Base-by-base conservation (phyloP, 768 basidiomycete species). In the Leucogyrophana mollusca region DNA sequence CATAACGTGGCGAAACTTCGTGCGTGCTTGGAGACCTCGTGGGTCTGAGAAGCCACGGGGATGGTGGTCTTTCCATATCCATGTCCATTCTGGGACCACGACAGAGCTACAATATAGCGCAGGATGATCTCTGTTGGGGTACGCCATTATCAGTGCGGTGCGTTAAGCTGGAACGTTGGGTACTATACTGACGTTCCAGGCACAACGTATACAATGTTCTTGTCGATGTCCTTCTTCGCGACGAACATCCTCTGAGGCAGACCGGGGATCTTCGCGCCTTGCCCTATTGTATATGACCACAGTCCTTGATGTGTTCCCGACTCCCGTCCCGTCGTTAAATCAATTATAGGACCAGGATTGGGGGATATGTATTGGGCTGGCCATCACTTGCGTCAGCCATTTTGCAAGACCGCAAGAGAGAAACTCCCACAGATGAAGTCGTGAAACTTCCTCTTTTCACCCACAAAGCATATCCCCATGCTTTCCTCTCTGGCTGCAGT, bases 401-500 rank as follows among this genome's bases (percentile, higher is more conserved):
- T 42, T n/a, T 30, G 42, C n/a, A 11, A 40, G 9, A 18, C 43
- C 30, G 14, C 5, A 9, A 39, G 3, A 32, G 30, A 44, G 27
- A 21, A 30, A 42, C 18, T 66, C 78, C 51, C 49, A 87, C 90
- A 78, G 40, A 94, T 63, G 59, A 94, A 97, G 8, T 78, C 67
- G 21, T 74, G 71, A 54, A 95, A 94, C 39, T 70, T 77, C 9
- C 74, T 72, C 57, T 85, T 82, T 59, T 94, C 80, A 4, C 94
- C 94, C 1, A 98, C 83, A 53, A 98, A 98, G 58, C 94, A 98
- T 14, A 98, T 77, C 0, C 94, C 94, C 82, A 95, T 93, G 64
- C 90, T 93, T 59, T 98, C 94, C 14, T 73, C 75, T 49, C 90
- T 75, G 3, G 78, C 72, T 0, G 90, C 89, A 3, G 85, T 93